Conservation (phyloP, 2,329 filamentous ascomycete species). For the Diplodia corticola region DNA sequence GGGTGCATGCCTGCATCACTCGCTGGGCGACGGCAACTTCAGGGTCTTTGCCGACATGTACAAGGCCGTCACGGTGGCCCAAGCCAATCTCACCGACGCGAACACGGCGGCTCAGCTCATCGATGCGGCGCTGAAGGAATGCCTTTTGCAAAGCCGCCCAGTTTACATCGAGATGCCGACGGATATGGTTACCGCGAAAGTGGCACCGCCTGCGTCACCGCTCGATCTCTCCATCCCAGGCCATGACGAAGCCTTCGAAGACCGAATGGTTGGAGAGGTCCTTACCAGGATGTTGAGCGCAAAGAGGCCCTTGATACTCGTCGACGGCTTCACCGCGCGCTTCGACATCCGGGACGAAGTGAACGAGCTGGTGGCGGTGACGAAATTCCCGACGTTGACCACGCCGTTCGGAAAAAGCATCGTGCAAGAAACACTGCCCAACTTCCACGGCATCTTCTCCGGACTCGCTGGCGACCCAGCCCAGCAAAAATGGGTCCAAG, state of each 20-base stretch:
- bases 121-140: slow-evolving; percentile 53
- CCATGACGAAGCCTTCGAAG: slow-evolving; percentile 32
- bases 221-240: slow-evolving; percentile 29
- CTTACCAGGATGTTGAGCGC: slow-evolving; percentile 44
- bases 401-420: slow-evolving; percentile 54
- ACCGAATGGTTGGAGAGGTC: slow-evolving; percentile 30
- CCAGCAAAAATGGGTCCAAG: slow-evolving; percentile 40
- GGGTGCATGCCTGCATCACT: slow-evolving; percentile 61
- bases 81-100: slow-evolving; percentile 50
- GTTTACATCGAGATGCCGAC: slow-evolving; percentile 59
- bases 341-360: slow-evolving; percentile 46
- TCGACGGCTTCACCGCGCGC: slow-evolving; percentile 53
- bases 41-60: slow-evolving; percentile 53
- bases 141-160: slow-evolving; percentile 55
- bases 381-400: slow-evolving; percentile 51
- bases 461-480: slow-evolving; percentile 44
- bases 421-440: slow-evolving; percentile 50
- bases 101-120: slow-evolving; percentile 51
- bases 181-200: slow-evolving; percentile 49
- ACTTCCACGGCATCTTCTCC: slow-evolving; percentile 53
- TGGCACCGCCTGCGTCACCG: slow-evolving; percentile 31
- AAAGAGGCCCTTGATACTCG: slow-evolving; percentile 52
- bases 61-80: slow-evolving; percentile 51
- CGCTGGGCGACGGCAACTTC: slow-evolving; percentile 62
- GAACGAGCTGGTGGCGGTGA: slow-evolving; percentile 46